Conservation (phyloP, 306 rosid genomes). For the Argentina anserina region DNA sequence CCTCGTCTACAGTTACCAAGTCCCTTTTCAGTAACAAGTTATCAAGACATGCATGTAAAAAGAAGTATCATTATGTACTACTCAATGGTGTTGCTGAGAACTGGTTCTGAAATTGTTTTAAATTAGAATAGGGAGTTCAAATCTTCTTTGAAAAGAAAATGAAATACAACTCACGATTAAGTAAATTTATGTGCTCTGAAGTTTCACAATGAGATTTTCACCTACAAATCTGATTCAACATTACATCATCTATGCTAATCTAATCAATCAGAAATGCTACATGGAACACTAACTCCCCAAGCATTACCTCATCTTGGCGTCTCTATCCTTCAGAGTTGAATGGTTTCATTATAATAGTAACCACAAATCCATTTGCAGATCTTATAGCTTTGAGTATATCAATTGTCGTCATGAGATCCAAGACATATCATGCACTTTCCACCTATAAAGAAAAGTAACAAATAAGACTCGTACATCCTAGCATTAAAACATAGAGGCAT, state of each 20-base stretch:
- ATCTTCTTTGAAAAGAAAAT: no score
- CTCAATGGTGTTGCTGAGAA: neutral
- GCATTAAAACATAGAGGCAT: neutral
- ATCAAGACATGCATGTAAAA: slow-evolving; percentile 61
- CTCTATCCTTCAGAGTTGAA: slow-evolving; percentile 89
- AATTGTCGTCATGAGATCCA: slow-evolving; percentile 52
- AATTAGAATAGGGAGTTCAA: neutral
- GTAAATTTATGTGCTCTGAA: slow-evolving; percentile 59
- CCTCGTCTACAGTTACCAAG: slow-evolving; percentile 91
- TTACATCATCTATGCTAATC: neutral
- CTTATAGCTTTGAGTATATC: slow-evolving; percentile 62
- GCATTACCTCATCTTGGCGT: slow-evolving; percentile 80
- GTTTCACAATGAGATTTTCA: slow-evolving; percentile 59
- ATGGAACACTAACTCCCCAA: neutral
- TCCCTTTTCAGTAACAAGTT: slow-evolving; percentile 76
- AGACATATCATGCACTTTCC: slow-evolving; percentile 90
- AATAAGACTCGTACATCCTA: neutral
- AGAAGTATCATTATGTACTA: slow-evolving; percentile 13
- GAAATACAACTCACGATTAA: slow-evolving; percentile 63
- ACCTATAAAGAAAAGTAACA: slow-evolving; percentile 46
- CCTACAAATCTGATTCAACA: slow-evolving; percentile 40
- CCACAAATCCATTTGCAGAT: slow-evolving; percentile 63
- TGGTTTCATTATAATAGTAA: slow-evolving; percentile 74
- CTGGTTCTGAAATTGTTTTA: neutral
- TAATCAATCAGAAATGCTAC: slow-evolving; percentile 4